These are phyloP conservation scores for Sarcodon sp. DNA, from an alignment of 768 basidiomycete genomes.

Conservation along the genomic window DNA sequence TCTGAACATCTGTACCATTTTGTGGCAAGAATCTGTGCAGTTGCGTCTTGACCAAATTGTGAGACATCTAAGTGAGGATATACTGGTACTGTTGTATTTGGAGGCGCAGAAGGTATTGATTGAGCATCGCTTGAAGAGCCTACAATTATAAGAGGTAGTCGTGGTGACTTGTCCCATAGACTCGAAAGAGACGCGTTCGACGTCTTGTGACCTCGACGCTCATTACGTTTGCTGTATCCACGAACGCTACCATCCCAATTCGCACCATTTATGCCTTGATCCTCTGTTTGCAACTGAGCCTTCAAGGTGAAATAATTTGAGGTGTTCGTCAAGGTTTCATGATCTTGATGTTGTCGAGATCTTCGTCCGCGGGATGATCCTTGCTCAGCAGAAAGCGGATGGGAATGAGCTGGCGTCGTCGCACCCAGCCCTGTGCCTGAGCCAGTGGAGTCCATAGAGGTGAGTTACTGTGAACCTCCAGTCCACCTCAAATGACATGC, in stretches of 20 bases:
- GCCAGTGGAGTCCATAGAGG: constrained; percentile 2
- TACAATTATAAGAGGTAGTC: constrained; percentile 14
- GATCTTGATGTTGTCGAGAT: constrained; percentile 24
- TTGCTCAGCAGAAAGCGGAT: constrained; percentile 59
- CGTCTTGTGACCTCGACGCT: constrained; percentile 13
- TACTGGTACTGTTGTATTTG: background rate
- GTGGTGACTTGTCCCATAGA: constrained; percentile 24
- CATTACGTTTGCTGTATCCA: constrained; percentile 34
- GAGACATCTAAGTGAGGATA: constrained; percentile 1
- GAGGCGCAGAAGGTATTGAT: background rate
- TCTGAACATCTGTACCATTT: constrained; percentile 75
- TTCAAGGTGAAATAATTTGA: constrained; percentile 52
- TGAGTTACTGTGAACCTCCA: background rate
- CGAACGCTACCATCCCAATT: constrained; percentile 46
- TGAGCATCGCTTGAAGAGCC: constrained; percentile 12
- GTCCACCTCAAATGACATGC: background rate
- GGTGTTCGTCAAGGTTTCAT: constrained; percentile 18
- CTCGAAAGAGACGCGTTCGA: constrained; percentile 25
- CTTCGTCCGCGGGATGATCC: constrained; percentile 28
- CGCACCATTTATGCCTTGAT: constrained; percentile 14
- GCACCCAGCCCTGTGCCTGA: constrained; percentile 11
- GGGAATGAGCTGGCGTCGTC: constrained; percentile 31
- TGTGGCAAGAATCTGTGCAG: constrained; percentile 43
- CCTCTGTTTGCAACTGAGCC: constrained; percentile 38
- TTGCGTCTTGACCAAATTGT: constrained; percentile 4